Evolutionary conservation across 768 basidiomycete species (phyloP).

Genomic region (Jaapia argillacea): DNA sequence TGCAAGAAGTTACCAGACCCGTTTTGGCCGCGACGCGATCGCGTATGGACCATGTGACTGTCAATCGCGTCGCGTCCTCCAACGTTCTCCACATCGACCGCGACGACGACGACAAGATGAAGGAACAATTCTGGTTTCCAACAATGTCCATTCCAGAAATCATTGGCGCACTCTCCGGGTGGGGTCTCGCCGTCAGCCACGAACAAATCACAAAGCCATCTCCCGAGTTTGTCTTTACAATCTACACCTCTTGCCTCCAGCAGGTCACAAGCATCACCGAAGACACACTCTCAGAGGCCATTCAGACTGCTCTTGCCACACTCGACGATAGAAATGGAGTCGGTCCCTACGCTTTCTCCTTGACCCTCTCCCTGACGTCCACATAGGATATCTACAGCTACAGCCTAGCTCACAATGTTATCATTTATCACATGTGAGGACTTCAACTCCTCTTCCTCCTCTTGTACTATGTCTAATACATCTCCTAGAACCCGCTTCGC

Average conservation of each 20-base stretch:
- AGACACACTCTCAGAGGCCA: slow-evolving; percentile 48
- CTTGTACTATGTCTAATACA: neutral
- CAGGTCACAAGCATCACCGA: slow-evolving; percentile 58
- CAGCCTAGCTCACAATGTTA: slow-evolving; percentile 49
- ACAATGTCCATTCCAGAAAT: slow-evolving; percentile 58
- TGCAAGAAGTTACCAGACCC: too few species aligned
- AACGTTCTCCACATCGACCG: too few species aligned
- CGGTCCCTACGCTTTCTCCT: slow-evolving; percentile 2
- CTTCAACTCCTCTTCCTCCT: neutral
- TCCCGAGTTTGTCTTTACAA: slow-evolving; percentile 57
- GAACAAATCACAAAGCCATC: slow-evolving; percentile 63
- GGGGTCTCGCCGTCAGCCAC: slow-evolving; percentile 56
- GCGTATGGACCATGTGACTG: too few species aligned
- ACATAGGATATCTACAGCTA: slow-evolving; percentile 55
- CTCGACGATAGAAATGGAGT: slow-evolving; percentile 50
- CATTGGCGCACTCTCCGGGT: slow-evolving; percentile 50
- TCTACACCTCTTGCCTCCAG: slow-evolving; percentile 64
- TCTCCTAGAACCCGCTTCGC: slow-evolving; percentile 54
- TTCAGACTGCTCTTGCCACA: slow-evolving; percentile 40
- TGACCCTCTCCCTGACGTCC: slow-evolving; percentile 1
- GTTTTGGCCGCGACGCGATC: too few species aligned
- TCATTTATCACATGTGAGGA: slow-evolving; percentile 64
- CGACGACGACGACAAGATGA: neutral
- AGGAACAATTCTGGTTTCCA: slow-evolving; percentile 45
- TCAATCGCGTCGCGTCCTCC: too few species aligned